Conservation (phyloP, 2,329 filamentous ascomycete species). For the Colletotrichum filicis region DNA sequence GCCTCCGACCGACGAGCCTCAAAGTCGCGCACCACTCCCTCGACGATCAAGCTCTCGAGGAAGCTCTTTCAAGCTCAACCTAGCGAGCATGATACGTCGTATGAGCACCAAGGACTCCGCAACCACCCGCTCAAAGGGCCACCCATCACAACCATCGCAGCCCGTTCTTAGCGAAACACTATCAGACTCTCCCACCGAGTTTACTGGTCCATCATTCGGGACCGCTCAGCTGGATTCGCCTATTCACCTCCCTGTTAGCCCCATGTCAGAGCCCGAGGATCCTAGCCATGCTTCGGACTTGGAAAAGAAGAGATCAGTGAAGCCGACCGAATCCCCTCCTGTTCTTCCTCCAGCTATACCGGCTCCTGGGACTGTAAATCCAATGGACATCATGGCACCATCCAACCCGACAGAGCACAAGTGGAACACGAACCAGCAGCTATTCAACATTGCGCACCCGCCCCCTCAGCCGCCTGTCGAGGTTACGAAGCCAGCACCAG, state of each 20-base stretch:
- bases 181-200: slow-evolving; percentile 45
- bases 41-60: slow-evolving; percentile 44
- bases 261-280: slow-evolving; percentile 19
- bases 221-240: slow-evolving; percentile 22
- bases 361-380: slow-evolving; percentile 61
- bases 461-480: slow-evolving; percentile 37
- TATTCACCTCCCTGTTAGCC: slow-evolving; percentile 19
- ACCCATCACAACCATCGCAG: slow-evolving; percentile 11
- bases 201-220: slow-evolving; percentile 27
- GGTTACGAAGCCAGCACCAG: slow-evolving; percentile 32
- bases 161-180: slow-evolving; percentile 22
- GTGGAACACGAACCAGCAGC: slow-evolving; percentile 47
- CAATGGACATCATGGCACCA: slow-evolving; percentile 64
- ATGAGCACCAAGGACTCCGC: slow-evolving; percentile 38
- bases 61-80: slow-evolving; percentile 48
- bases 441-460: slow-evolving; percentile 44
- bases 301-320: not conserved
- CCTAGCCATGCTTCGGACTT: not conserved
- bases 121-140: slow-evolving; percentile 7
- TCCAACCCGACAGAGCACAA: slow-evolving; percentile 48
- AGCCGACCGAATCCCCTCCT: slow-evolving; percentile 21
- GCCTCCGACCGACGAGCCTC: slow-evolving; percentile 37
- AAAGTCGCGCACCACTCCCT: slow-evolving; percentile 21
- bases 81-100: slow-evolving; percentile 49
- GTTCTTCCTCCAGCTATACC: slow-evolving; percentile 45